A percentile compares a stretch with the other conserved stretches of the same genome.
phyloP scores from a whole-genome alignment of 2,329 filamentous ascomycete species.

The Geosmithia morbida region DNA sequence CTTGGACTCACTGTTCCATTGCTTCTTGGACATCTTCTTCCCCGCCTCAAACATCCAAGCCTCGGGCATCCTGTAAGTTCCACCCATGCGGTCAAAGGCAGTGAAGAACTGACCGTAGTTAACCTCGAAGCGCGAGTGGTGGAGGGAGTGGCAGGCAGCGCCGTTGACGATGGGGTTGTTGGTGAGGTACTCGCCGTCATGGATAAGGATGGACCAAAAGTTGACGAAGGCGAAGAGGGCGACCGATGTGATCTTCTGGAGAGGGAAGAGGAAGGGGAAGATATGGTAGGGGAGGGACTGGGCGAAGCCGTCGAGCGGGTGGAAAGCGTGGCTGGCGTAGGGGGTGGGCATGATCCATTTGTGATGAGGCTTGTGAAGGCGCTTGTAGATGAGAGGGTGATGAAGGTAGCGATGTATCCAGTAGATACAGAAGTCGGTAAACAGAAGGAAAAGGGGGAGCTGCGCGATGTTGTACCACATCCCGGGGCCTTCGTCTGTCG shows the following conservation, averaged over 20 bases:
- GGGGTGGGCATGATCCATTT: conserved; percentile 99
- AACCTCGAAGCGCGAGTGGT: conserved; percentile 46
- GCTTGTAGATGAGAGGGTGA: conserved; percentile 65
- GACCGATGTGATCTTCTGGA: conserved; percentile 83
- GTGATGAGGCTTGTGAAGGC: conserved; percentile 92
- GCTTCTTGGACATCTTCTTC: conserved; percentile 67
- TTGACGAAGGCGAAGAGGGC: conserved; percentile 84
- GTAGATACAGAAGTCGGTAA: conserved; percentile 86
- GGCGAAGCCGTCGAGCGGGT: conserved; percentile 79
- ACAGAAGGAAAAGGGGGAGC: conserved; percentile 76
- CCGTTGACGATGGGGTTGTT: conserved; percentile 89
- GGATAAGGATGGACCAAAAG: conserved; percentile 92
- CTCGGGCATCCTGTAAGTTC: conserved; percentile 77
- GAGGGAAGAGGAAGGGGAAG: conserved; percentile 82
- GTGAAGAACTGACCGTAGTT: conserved; percentile 96
- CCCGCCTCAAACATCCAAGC: conserved; percentile 73
- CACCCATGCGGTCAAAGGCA: conserved; percentile 76
- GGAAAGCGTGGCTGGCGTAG: conserved; percentile 85
- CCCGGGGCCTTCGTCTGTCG: conserved; percentile 59
- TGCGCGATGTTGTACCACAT: conserved; percentile 66
- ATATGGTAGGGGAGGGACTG: conserved; percentile 88
- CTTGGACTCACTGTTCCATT: conserved; percentile 65
- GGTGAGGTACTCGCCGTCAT: conserved; percentile 88
- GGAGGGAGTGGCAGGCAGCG: conserved; percentile 70
- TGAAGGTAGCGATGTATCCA: conserved; percentile 81